phyloP scores from a whole-genome alignment of 345 rosid genomes.

The Anastatica hierochuntica region DNA sequence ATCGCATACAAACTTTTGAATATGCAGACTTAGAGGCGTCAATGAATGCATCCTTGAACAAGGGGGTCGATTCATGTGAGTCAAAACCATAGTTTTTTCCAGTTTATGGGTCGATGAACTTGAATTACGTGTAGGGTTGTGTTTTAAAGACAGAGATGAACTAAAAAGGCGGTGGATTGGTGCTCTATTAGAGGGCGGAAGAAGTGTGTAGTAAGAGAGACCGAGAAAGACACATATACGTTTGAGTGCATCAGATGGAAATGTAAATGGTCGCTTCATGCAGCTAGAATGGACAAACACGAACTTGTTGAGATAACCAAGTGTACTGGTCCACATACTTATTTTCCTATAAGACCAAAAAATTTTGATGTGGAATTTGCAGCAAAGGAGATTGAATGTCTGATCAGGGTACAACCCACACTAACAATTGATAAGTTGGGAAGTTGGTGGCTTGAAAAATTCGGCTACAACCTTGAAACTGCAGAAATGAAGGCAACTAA shows the following conservation, averaged over 20 bases:
- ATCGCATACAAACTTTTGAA: neutral
- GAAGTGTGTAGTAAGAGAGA: neutral
- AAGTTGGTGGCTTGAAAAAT: neutral
- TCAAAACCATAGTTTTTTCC: too few species aligned
- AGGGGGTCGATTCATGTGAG: too few species aligned
- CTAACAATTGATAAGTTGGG: neutral
- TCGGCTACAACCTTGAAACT: neutral
- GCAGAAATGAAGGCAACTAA: neutral
- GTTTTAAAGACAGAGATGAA: neutral
- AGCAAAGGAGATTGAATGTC: neutral
- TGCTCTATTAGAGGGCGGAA: neutral
- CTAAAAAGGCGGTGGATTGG: slow-evolving; percentile 13
- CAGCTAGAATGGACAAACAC: neutral
- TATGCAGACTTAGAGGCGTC: too few species aligned
- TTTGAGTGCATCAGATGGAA: slow-evolving; percentile 10
- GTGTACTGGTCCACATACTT: neutral
- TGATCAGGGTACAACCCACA: neutral
- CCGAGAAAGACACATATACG: neutral
- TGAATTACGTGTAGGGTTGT: too few species aligned
- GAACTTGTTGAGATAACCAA: slow-evolving; percentile 5
- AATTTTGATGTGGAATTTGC: neutral
- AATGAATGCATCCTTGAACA: too few species aligned
- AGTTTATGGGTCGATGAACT: too few species aligned
- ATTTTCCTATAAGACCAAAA: neutral
- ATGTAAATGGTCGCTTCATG: slow-evolving; percentile 2